phyloP scores from a whole-genome alignment of 306 rosid genomes.

The Glycine tomentella region DNA sequence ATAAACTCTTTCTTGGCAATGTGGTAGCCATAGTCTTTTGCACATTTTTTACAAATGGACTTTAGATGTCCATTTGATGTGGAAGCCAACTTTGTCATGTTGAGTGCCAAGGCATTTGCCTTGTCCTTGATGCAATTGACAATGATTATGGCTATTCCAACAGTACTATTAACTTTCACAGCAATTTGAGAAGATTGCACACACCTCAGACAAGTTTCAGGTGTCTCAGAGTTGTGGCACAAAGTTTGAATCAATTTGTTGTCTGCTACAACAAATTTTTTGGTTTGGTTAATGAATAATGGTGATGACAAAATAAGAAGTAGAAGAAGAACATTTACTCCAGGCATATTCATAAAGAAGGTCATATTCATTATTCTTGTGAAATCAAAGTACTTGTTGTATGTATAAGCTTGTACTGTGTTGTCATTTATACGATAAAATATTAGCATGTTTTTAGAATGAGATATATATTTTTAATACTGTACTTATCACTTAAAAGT shows the following conservation, averaged over 20 bases:
- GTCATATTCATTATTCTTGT: neutral
- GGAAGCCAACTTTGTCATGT: neutral
- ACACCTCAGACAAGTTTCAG: constrained; percentile 28
- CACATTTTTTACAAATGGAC: neutral
- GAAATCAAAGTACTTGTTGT: neutral
- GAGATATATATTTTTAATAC: too few species aligned
- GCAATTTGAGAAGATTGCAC: neutral
- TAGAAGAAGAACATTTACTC: neutral
- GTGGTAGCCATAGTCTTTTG: neutral
- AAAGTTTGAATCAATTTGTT: neutral
- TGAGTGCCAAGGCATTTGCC: neutral
- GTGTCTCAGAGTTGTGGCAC: constrained; percentile 31
- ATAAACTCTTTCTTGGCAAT: neutral
- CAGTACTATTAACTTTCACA: neutral
- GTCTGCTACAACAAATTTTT: neutral
- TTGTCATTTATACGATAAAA: neutral
- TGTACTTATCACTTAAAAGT: too few species aligned
- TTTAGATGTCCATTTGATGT: neutral
- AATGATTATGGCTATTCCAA: constrained; percentile 7
- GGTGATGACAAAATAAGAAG: constrained; percentile 18
- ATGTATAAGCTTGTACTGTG: neutral
- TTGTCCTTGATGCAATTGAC: neutral
- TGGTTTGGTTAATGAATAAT: neutral
- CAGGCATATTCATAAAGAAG: neutral
- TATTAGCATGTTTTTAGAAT: too few species aligned